Conservation (phyloP, 805 yeast species). For the Sporopachydermia quercuum region DNA sequence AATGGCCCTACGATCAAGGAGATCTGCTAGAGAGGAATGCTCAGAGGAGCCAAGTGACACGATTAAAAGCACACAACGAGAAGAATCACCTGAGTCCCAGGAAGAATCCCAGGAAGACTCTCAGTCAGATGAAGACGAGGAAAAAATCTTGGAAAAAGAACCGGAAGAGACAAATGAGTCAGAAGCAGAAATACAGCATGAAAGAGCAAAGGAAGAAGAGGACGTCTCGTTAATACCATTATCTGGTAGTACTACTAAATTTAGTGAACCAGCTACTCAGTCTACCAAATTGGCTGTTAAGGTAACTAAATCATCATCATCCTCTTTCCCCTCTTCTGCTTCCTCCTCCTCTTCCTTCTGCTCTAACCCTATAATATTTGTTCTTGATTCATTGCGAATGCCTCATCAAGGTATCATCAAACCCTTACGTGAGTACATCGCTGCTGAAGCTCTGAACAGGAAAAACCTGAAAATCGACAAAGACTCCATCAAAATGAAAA, state of each 20-base stretch:
- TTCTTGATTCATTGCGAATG: slow-evolving; percentile 61
- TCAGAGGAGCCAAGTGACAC: too few species aligned
- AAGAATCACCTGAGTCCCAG: slow-evolving; percentile 1
- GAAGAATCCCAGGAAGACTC: background rate
- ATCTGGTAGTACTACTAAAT: too few species aligned
- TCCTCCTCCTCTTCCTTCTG: too few species aligned
- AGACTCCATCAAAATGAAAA: slow-evolving; percentile 30
- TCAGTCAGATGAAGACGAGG: background rate
- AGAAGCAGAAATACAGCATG: background rate
- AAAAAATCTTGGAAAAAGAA: background rate
- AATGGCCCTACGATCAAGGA: background rate
- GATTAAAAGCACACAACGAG: too few species aligned
- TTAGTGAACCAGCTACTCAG: slow-evolving; percentile 1
- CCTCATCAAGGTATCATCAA: slow-evolving; percentile 34
- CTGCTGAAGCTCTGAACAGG: slow-evolving; percentile 56
- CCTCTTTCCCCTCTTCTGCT: too few species aligned
- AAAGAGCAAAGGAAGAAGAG: slow-evolving; percentile 2
- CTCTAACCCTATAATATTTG: slow-evolving; percentile 27
- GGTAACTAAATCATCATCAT: background rate
- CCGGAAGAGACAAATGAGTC: background rate
- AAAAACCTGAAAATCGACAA: slow-evolving; percentile 31
- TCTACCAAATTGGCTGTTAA: too few species aligned
- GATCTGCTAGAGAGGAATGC: slow-evolving; percentile 2
- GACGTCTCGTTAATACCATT: too few species aligned
- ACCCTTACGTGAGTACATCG: slow-evolving; percentile 44